Conservation (phyloP, 2,329 filamentous ascomycete species). For the Davidsoniella neocaledoniae region DNA sequence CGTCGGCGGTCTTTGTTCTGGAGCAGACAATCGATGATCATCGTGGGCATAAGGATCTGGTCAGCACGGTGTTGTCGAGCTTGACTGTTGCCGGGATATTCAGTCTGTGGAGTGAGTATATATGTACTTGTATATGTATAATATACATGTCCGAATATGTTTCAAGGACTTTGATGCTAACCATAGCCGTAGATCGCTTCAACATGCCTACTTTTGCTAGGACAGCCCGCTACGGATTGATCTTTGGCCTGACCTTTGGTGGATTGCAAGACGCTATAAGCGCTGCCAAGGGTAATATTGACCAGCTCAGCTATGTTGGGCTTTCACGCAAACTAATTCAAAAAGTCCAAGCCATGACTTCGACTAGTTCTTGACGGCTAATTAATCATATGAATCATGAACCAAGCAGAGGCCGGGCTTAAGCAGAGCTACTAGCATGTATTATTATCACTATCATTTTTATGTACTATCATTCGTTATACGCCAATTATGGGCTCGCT, state of each 20-base stretch:
- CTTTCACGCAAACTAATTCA: not conserved
- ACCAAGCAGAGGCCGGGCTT: too few relatives aligned
- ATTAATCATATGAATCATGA: too few relatives aligned
- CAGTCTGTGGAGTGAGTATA: slow-evolving; percentile 60
- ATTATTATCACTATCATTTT: too few relatives aligned
- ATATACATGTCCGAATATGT: not conserved
- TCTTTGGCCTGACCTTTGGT: slow-evolving; percentile 66
- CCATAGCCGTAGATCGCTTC: slow-evolving; percentile 46
- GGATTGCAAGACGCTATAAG: slow-evolving; percentile 61
- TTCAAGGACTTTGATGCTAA: not conserved
- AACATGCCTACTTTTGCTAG: slow-evolving; percentile 59
- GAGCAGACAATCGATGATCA: slow-evolving; percentile 75
- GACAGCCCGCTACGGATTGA: slow-evolving; percentile 64
- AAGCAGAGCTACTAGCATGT: too few relatives aligned
- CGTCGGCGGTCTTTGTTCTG: slow-evolving; percentile 57
- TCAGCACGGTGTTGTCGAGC: slow-evolving; percentile 69
- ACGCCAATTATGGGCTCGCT: too few relatives aligned
- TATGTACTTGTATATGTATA: not conserved
- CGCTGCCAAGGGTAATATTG: slow-evolving; percentile 49
- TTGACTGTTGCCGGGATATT: slow-evolving; percentile 73
- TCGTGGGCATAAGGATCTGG: slow-evolving; percentile 52
- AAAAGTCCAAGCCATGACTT: too few relatives aligned
- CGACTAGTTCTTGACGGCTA: too few relatives aligned
- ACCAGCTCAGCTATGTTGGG: slow-evolving; percentile 49
- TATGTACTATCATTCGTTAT: too few relatives aligned